Evolutionary conservation across 2,329 filamentous ascomycete species (phyloP), one percentile per base, ranked within the genome.

Genomic region (Epichloe typhina): DNA sequence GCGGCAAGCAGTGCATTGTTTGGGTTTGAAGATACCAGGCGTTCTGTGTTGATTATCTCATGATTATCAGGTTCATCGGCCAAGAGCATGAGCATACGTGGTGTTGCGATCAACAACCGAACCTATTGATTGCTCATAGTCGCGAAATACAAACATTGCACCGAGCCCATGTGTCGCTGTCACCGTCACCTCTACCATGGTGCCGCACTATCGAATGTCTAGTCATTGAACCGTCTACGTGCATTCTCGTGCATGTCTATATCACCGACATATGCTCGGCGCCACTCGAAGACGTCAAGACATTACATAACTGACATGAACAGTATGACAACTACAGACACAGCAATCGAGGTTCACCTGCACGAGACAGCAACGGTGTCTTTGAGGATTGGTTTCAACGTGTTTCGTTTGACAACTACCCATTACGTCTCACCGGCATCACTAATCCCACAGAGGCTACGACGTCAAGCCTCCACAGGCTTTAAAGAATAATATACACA

Each of bases 21-120:
- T 8, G 40, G 17, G 13, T 7, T 31, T n/a, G 4, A 33, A 49
- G 47, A 49, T 49, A 49, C 47, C 47, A 49, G 47, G 47, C 47
- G 47, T 49, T 49, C 23, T 26, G 5, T 15, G 26, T 42, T 48
- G 23, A 11, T 36, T 38, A n/a, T 11, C 13, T 33, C 5, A 8
- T 13, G 7, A 11, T 21, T 11, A 11, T 43, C 17, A 23, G 15
- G 41, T 8, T 8, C 41, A 31, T 44, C 15, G 13, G 13, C 23
- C 9, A 38, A 13, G 13, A n/a, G 13, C 4, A n/a, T 13, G 13
- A 38, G 13, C 36, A 38, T n/a, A 19, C 21, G 23, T n/a, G 19
- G 12, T 19, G 17, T 41, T 41, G 39, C 19, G 12, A 9, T 23
- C 11, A 41, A 41, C 39, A 11, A 41, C 5, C 17, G 17, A 17